Base-by-base conservation (phyloP, 1,139 yeast genomes). In the Taiozyma sp. region DNA sequence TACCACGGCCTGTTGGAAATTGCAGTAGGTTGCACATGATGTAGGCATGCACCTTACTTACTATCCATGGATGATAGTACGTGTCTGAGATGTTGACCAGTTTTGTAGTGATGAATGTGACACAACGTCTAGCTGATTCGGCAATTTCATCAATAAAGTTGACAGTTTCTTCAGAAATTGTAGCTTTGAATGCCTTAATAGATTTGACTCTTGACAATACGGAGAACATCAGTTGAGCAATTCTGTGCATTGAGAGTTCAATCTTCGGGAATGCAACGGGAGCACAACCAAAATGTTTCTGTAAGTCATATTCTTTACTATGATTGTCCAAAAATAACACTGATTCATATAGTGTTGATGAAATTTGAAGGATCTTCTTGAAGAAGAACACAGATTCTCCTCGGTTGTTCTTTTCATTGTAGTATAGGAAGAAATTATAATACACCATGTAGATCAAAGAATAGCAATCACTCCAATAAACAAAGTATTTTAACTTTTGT, bases 41-140 rank as follows among this genome's bases (percentile, higher is more conserved):
- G 44, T 47, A 54, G 1, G 53, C 30, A 36, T 61, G 63, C 27
- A 57, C 51, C 45, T 58, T 61, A 24, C 57, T 50, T 12, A 55
- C 52, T 4, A 56, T 54, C 64, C 64, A 61, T 2, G 55, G 48
- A 44, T 60, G 65, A 46, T 60, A 61, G 43, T 61, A 61, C 1
- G 44, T 48, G 32, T 58, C 60, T 4, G 61, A 48, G 8, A 58
- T 44, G 5, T 41, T 41, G 23, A 47, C 47, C 23, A 50, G 53
- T 7, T 51, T 54, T 4, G 50, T 44, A 5, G 54, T 24, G 9
- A 58, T 43, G 13, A 50, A 50, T 7, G 42, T 53, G 29, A 46
- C 41, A 2, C 51, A 44, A 4, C 28, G 29, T 7, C 30, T 39
- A 16, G 48, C 24, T 6, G 46, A 19, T 4, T 49, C 51, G 6